phyloP scores from a whole-genome alignment of 768 basidiomycete species.

The Mycena venus region DNA sequence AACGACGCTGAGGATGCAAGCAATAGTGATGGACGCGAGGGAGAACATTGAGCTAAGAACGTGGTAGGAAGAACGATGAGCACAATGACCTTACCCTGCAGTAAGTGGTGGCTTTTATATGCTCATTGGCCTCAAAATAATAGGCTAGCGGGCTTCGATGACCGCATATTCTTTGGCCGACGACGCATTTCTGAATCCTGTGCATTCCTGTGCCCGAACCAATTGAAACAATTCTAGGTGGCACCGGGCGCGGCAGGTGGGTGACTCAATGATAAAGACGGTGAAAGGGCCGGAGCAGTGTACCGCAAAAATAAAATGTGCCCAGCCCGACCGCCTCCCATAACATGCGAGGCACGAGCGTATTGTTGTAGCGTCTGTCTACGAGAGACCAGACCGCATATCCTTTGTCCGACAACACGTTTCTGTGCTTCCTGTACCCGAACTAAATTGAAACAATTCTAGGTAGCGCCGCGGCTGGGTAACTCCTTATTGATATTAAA shows the following conservation, averaged over 20 bases:
- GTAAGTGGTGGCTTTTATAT: slow-evolving; percentile 9
- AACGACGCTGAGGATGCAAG: slow-evolving; percentile 16
- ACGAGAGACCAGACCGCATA: too few species aligned
- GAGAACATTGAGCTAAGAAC: slow-evolving; percentile 11
- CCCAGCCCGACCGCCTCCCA: too few species aligned
- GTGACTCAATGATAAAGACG: too few species aligned
- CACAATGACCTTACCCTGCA: not conserved
- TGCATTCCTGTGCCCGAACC: not conserved
- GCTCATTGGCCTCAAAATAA: not conserved
- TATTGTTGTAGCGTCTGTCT: too few species aligned
- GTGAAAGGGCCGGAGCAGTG: too few species aligned
- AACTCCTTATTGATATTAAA: not conserved
- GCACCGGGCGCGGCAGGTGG: too few species aligned
- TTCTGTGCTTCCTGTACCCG: too few species aligned
- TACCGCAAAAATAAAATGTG: too few species aligned
- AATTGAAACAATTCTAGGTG: not conserved
- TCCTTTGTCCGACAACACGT: too few species aligned
- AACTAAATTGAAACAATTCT: too few species aligned
- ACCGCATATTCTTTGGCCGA: not conserved
- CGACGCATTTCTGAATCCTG: not conserved
- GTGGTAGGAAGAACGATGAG: not conserved
- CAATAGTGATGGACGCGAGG: slow-evolving; percentile 9
- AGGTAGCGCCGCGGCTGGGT: too few species aligned
- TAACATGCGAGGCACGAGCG: too few species aligned
- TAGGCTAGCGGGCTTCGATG: not conserved